Percentiles rank a stretch among this genome's conserved stretches.
These are phyloP conservation scores for Penicillium aurantiogriseum DNA, from an alignment of 2,329 filamentous ascomycete genomes.

Conservation along the genomic window DNA sequence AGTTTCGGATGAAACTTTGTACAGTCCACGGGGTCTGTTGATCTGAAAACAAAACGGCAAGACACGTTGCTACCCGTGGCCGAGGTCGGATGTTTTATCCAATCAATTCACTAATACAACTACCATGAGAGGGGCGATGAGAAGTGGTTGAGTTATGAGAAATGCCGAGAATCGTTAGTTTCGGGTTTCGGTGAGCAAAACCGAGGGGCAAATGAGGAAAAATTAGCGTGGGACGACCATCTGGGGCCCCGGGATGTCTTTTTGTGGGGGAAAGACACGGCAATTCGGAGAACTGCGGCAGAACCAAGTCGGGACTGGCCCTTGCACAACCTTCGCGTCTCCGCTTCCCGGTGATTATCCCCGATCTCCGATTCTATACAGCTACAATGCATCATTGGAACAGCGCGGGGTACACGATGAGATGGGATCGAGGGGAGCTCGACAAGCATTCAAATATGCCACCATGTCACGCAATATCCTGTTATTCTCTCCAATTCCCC, in stretches of 20 bases:
- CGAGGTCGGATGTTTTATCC: neutral
- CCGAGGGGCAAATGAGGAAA: conserved; percentile 1
- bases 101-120: neutral
- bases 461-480: conserved; percentile 1
- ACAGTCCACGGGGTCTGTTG: neutral
- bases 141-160: neutral
- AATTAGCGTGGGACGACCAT: neutral
- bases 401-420: conserved; percentile 4
- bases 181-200: conserved; percentile 5
- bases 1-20: neutral
- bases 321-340: neutral
- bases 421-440: neutral
- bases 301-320: neutral
- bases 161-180: neutral
- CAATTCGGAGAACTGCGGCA: neutral
- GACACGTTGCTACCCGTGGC: neutral
- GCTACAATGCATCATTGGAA: neutral
- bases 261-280: neutral
- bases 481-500: neutral
- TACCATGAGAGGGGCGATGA: neutral
- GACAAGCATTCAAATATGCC: conserved; percentile 23
- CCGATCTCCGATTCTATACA: conserved; percentile 32
- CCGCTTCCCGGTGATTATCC: conserved; percentile 26
- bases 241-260: neutral
- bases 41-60: neutral